A percentile compares a stretch with the other conserved stretches of the same genome.
phyloP scores from a whole-genome alignment of 2,329 filamentous ascomycete species.

The Penicillium sp. region DNA sequence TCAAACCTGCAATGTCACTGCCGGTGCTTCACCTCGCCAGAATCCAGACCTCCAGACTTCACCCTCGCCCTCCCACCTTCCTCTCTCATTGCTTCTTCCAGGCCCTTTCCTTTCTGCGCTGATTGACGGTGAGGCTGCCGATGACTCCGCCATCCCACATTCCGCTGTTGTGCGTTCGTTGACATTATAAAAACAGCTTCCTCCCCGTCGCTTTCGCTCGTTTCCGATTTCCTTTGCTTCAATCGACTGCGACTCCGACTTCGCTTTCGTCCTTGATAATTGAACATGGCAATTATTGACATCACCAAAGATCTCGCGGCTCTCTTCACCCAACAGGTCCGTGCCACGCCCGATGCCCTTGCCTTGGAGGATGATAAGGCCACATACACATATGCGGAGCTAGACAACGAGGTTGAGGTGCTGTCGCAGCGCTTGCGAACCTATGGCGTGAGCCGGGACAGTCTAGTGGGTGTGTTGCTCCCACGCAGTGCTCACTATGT shows the following conservation, averaged over 20 bases:
- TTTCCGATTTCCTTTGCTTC: neutral
- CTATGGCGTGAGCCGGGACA: constrained; percentile 73
- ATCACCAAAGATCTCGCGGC: constrained; percentile 73
- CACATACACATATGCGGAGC: constrained; percentile 73
- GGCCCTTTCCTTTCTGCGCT: neutral
- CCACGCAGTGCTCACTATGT: constrained; percentile 79
- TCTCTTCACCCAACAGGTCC: constrained; percentile 72
- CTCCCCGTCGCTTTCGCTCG: no score
- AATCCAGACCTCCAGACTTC: neutral
- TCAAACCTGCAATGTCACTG: neutral
- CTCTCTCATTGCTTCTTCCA: constrained; percentile 6
- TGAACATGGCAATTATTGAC: constrained; percentile 69
- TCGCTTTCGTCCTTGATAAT: constrained; percentile 4
- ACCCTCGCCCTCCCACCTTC: neutral
- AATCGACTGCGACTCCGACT: neutral
- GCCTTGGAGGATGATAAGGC: constrained; percentile 73
- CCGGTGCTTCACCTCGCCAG: neutral
- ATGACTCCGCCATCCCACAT: constrained; percentile 1
- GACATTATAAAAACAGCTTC: constrained; percentile 2
- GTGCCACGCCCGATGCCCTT: constrained; percentile 69
- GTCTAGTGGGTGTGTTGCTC: constrained; percentile 75
- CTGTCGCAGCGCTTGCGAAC: constrained; percentile 68
- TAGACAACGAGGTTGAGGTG: constrained; percentile 69
- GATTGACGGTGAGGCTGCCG: neutral
- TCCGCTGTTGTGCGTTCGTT: neutral